Percentiles rank a stretch among this genome's conserved stretches.
Conservation (phyloP, 2,329 filamentous ascomycete genomes). For the Rosellinia necatrix region DNA sequence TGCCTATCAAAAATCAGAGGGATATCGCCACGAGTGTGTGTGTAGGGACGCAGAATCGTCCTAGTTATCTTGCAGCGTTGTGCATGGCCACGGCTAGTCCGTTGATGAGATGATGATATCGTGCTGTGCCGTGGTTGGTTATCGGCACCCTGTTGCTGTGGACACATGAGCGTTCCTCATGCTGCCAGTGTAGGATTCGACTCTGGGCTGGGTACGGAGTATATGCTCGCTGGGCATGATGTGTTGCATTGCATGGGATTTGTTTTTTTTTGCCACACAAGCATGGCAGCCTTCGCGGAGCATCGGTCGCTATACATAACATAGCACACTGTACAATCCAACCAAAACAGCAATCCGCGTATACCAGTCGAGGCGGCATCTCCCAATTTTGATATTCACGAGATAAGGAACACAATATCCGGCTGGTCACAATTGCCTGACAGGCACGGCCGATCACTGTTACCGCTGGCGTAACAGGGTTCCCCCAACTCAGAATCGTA, state of each 20-base stretch:
- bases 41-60: constrained; percentile 9
- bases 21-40: background rate
- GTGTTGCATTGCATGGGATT: constrained; percentile 13
- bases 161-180: constrained; percentile 21
- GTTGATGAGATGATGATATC: constrained; percentile 18
- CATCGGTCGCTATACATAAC: background rate
- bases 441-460: background rate
- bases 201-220: constrained; percentile 20
- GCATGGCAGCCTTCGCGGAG: too few relatives aligned
- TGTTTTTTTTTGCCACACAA: constrained; percentile 17
- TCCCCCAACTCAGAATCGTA: too few relatives aligned
- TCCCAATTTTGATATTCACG: background rate
- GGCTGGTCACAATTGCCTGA: background rate
- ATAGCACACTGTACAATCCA: background rate
- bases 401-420: background rate
- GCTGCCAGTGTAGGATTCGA: constrained; percentile 22
- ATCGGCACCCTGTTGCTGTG: constrained; percentile 12
- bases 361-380: too few relatives aligned
- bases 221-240: constrained; percentile 7
- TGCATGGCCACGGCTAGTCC: constrained; percentile 20
- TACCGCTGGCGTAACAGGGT: background rate
- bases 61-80: constrained; percentile 16
- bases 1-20: too few relatives aligned
- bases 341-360: too few relatives aligned
- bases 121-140: constrained; percentile 18